phyloP scores from a whole-genome alignment of 2,329 filamentous ascomycete species.

The Fusarium sulawesiense region DNA sequence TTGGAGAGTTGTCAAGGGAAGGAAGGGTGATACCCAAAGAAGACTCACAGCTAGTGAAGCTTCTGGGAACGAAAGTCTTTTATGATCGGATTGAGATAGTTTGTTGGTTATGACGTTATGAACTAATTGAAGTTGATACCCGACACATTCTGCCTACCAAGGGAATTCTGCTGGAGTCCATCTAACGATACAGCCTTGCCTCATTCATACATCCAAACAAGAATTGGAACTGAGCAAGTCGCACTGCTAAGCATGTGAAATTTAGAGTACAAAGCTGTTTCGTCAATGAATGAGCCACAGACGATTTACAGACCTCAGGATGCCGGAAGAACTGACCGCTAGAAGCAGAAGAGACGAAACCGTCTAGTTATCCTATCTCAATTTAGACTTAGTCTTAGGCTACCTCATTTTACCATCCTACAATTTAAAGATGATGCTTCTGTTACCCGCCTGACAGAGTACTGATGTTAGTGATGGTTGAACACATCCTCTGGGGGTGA shows the following conservation, averaged over 20 bases:
- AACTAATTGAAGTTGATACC: neutral
- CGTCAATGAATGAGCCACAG: neutral
- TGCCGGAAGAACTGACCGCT: too few species aligned
- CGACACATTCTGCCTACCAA: neutral
- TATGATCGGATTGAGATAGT: neutral
- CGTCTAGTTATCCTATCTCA: too few species aligned
- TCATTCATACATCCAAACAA: neutral
- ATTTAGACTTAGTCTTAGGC: too few species aligned
- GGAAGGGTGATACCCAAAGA: neutral
- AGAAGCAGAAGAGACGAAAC: too few species aligned
- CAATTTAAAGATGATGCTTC: too few species aligned
- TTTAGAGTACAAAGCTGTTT: neutral
- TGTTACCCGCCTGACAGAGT: neutral
- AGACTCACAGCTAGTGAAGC: neutral
- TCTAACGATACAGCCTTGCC: neutral
- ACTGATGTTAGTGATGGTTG: neutral
- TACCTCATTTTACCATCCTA: too few species aligned
- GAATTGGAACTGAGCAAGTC: neutral
- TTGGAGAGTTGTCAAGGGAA: neutral
- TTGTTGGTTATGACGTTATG: slow-evolving; percentile 7
- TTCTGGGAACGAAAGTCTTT: neutral
- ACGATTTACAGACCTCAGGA: too few species aligned
- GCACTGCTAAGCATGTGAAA: neutral
- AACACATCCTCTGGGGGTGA: too few species aligned
- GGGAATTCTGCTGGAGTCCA: neutral